A percentile compares a stretch with the other conserved stretches of the same genome.
Conservation (phyloP, 768 basidiomycete species). For the Xerocomellus intermedius region DNA sequence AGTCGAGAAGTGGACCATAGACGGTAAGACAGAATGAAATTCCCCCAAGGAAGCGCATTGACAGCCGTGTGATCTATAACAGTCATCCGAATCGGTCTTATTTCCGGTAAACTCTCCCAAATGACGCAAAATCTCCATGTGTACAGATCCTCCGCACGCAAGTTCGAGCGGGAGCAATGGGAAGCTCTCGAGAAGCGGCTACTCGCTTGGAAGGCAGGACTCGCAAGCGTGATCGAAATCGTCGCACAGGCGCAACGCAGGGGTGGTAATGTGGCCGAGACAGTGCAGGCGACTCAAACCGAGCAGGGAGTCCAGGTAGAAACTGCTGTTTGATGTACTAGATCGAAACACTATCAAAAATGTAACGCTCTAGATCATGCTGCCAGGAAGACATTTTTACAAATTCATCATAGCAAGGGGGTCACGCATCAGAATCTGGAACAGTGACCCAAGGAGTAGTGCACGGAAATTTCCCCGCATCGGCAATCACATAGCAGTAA, state of each 20-base stretch:
- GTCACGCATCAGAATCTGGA: too few species aligned
- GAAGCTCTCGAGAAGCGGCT: slow-evolving; percentile 70
- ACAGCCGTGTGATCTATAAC: neutral
- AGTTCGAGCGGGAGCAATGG: slow-evolving; percentile 81
- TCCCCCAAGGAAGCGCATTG: neutral
- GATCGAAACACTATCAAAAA: neutral
- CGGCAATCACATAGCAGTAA: too few species aligned
- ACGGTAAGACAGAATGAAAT: slow-evolving; percentile 49
- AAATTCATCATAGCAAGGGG: too few species aligned
- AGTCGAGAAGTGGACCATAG: slow-evolving; percentile 87
- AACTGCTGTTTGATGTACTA: slow-evolving; percentile 15
- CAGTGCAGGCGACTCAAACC: slow-evolving; percentile 20
- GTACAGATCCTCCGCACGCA: slow-evolving; percentile 68
- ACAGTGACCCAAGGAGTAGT: too few species aligned
- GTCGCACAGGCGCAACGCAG: slow-evolving; percentile 54
- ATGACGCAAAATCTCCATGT: slow-evolving; percentile 70
- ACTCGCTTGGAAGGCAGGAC: slow-evolving; percentile 72
- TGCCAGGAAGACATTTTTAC: too few species aligned
- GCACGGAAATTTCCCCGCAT: too few species aligned
- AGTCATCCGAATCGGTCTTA: slow-evolving; percentile 80
- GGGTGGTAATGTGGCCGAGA: slow-evolving; percentile 23
- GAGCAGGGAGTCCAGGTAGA: slow-evolving; percentile 26
- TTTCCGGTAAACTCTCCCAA: slow-evolving; percentile 84
- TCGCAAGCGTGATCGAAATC: slow-evolving; percentile 68
- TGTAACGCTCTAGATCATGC: too few species aligned